Base-by-base conservation (phyloP, 1,284 basidiomycete species). In the Cryptococcus sp. region DNA sequence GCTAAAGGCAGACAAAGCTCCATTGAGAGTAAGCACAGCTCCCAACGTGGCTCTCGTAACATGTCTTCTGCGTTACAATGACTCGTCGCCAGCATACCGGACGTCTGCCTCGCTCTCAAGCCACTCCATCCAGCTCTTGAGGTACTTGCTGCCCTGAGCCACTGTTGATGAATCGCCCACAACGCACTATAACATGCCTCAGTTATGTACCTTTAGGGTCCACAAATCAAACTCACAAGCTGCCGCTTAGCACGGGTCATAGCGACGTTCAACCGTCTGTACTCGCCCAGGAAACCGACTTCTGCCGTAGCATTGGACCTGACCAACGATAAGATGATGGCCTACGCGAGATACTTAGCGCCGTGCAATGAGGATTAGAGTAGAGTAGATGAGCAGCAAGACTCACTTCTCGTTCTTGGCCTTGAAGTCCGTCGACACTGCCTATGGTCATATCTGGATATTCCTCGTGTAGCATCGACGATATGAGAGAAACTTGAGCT, bases 201-300 rank as follows among this genome's bases (percentile, higher is more conserved):
- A 44, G 35, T 3, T 47, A 25, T 25, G 25, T 8, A 35, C 31
- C 31, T 10, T 19, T 10, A 2, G 27, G 10, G 42, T 49, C 17
- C 47, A 55, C 56, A 72, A 23, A 11, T 22, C 31, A 8, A 13
- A 69, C 84, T 67, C 66, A 93, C 91, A 56, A 97, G 81, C 73
- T 94, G 91, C n/a, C 93, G 82, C 68, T 88, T 87, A 3, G 93
- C 90, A 50, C 93, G 82, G 2, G 94, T 97, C 94, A 97, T 97
- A 0, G 92, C 92, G 48, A 95, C 91, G 73, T 97, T 97, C 69
- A 97, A 79, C 45, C 94, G 82, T 42, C 93, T 82, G 68, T 91
- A 90, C 72, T 97, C 94, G 70, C 88, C 90, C 66, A 97, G 76
- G 78, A 97, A 96, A 0, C 94, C 93, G 1, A 97, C 91, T 67